A percentile compares a stretch with the other conserved stretches of the same genome.
Evolutionary conservation across 768 basidiomycete genomes (phyloP).

Genomic region (Megacollybia marginata): DNA sequence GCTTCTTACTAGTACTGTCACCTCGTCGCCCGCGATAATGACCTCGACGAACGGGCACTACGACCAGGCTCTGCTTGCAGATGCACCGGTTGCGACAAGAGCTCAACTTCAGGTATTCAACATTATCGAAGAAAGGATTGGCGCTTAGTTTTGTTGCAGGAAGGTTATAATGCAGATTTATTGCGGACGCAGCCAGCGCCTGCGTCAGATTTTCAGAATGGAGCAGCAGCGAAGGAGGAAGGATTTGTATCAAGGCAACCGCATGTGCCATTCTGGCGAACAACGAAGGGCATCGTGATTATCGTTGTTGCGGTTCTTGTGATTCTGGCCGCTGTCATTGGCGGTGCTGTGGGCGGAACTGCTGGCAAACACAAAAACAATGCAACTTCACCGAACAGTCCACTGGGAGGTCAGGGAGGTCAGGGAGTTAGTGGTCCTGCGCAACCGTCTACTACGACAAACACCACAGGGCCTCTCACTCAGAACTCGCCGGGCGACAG

Average conservation of each 20-base stretch:
- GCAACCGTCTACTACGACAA: too few species aligned
- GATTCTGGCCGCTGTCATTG: slow-evolving; percentile 44
- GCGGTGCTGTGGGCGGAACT: slow-evolving; percentile 52
- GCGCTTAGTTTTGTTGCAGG: slow-evolving; percentile 17
- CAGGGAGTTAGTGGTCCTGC: too few species aligned
- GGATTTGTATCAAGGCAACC: slow-evolving; percentile 5
- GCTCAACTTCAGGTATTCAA: slow-evolving; percentile 31
- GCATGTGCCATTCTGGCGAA: slow-evolving; percentile 33
- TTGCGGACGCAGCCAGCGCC: slow-evolving; percentile 1
- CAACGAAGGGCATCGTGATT: slow-evolving; percentile 40
- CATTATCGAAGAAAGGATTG: background rate
- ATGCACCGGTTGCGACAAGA: slow-evolving; percentile 33
- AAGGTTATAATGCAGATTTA: slow-evolving; percentile 41
- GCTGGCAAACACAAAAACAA: slow-evolving; percentile 7
- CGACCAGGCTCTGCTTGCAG: slow-evolving; percentile 30
- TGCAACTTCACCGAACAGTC: background rate
- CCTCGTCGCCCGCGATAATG: too few species aligned
- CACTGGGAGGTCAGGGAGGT: too few species aligned
- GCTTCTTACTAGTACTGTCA: too few species aligned
- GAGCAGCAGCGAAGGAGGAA: background rate
- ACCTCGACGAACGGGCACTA: slow-evolving; percentile 13
- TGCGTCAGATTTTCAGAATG: slow-evolving; percentile 3
- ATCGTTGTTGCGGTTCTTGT: slow-evolving; percentile 29
- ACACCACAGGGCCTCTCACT: too few species aligned
- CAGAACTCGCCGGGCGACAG: too few species aligned